phyloP scores from a whole-genome alignment of 352 stramenopile species.

The Elongisporangium undulatum region DNA sequence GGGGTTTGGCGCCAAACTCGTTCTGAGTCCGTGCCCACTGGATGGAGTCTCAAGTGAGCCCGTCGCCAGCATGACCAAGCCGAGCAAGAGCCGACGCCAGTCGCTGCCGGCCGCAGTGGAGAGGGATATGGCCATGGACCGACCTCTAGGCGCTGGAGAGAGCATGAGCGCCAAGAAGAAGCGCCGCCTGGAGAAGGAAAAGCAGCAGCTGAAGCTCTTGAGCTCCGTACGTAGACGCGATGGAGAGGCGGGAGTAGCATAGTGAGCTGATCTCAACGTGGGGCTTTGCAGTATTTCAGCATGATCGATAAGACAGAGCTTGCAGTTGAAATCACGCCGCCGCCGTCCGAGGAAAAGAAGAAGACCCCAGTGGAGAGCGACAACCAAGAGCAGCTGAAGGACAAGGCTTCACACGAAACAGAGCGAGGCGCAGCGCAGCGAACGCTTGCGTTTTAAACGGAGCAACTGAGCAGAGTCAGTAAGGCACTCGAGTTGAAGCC shows the following conservation, averaged over 20 bases:
- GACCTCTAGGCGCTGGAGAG: background rate
- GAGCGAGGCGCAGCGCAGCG: background rate
- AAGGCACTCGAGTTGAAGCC: background rate
- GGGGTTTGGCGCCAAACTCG: background rate
- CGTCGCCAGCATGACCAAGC: background rate
- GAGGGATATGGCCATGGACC: background rate
- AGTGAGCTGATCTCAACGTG: background rate
- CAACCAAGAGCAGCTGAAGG: background rate
- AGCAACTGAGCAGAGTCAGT: background rate
- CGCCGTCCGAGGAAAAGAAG: background rate
- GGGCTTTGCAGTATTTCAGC: background rate
- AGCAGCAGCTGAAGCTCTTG: constrained; percentile 4
- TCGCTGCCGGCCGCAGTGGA: background rate
- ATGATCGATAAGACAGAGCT: background rate
- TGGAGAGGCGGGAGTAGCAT: no score
- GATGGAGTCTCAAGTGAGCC: background rate
- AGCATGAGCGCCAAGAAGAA: constrained; percentile 4
- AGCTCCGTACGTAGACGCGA: constrained; percentile 3
- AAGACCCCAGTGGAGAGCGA: background rate
- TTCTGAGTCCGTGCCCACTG: background rate
- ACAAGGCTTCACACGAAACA: background rate
- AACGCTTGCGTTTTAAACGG: background rate
- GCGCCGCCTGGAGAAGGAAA: constrained; percentile 3
- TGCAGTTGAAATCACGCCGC: background rate
- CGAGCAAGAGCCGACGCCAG: background rate